These are phyloP conservation scores for Claviceps pazoutovae DNA, from an alignment of 2,329 filamentous ascomycete species.

Conservation along the genomic window DNA sequence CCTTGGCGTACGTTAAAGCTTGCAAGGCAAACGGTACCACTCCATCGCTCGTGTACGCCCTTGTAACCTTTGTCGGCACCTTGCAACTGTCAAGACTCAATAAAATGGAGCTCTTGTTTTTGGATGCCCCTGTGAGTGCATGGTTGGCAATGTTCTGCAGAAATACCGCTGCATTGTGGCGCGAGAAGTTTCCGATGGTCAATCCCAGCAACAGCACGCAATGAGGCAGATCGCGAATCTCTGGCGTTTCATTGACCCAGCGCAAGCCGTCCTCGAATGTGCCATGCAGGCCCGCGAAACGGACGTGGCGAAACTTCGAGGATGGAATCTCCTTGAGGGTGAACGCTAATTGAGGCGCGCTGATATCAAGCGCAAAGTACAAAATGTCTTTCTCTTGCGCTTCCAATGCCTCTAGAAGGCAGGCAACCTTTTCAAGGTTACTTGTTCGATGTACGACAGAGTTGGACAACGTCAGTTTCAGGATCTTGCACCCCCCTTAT, in stretches of 20 bases:
- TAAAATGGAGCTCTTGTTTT: background rate
- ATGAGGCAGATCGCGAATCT: background rate
- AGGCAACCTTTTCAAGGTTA: background rate
- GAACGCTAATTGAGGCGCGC: background rate
- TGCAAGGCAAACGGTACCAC: conserved; percentile 1
- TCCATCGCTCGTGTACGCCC: background rate
- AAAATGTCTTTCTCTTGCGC: background rate
- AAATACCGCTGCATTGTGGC: background rate
- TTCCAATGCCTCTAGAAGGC: background rate
- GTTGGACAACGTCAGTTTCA: background rate
- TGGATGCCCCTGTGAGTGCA: background rate
- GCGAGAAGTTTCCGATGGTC: conserved; percentile 1
- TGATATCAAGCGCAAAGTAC: background rate
- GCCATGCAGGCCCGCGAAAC: background rate
- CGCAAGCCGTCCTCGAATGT: conserved; percentile 1
- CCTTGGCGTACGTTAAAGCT: background rate
- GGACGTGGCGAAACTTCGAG: background rate
- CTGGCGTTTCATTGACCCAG: background rate
- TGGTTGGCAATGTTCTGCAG: background rate
- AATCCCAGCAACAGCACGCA: conserved; percentile 1
- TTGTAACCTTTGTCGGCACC: background rate
- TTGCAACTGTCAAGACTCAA: background rate
- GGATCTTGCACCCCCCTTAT: background rate
- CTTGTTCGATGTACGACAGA: background rate
- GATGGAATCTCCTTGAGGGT: background rate